These are phyloP conservation scores for Boletus sensibilis DNA, from an alignment of 768 basidiomycete species.

Conservation along the genomic window DNA sequence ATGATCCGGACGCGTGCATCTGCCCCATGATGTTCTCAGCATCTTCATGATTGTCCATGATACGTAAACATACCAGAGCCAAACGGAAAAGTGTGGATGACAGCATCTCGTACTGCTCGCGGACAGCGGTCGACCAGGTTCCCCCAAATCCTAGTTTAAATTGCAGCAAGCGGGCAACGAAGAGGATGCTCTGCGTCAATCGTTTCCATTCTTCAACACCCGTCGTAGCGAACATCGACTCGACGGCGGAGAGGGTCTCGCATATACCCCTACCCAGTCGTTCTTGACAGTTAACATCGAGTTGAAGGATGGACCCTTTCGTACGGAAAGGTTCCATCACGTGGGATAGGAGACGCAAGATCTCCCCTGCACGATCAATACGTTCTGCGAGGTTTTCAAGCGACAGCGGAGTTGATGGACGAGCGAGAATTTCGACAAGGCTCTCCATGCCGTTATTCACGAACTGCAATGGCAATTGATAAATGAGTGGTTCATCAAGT, in stretches of 20 bases:
- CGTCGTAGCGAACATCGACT: conserved; percentile 33
- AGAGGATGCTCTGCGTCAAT: conserved; percentile 45
- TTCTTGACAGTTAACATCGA: conserved; percentile 48
- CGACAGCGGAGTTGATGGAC: conserved; percentile 25
- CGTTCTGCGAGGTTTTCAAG: conserved; percentile 37
- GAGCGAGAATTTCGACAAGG: conserved; percentile 55
- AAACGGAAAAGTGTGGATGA: conserved; percentile 46
- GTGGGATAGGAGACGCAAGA: conserved; percentile 66
- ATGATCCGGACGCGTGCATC: conserved; percentile 54
- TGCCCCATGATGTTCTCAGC: conserved; percentile 26
- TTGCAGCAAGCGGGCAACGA: conserved; percentile 67
- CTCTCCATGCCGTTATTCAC: conserved; percentile 71
- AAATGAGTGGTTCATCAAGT: not conserved
- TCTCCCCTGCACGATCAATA: conserved; percentile 59
- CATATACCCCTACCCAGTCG: conserved; percentile 52
- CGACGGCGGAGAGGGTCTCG: conserved; percentile 43
- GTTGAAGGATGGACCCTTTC: conserved; percentile 49
- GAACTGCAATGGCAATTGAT: conserved; percentile 44
- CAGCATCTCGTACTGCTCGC: conserved; percentile 45
- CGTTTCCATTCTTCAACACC: conserved; percentile 23
- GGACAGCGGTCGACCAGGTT: conserved; percentile 52
- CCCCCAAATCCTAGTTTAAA: conserved; percentile 68
- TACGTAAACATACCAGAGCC: conserved; percentile 44
- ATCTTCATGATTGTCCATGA: conserved; percentile 1
- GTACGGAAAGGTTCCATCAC: conserved; percentile 64